Conservation (phyloP, 306 rosid species). For the Fagus sylvatica region DNA sequence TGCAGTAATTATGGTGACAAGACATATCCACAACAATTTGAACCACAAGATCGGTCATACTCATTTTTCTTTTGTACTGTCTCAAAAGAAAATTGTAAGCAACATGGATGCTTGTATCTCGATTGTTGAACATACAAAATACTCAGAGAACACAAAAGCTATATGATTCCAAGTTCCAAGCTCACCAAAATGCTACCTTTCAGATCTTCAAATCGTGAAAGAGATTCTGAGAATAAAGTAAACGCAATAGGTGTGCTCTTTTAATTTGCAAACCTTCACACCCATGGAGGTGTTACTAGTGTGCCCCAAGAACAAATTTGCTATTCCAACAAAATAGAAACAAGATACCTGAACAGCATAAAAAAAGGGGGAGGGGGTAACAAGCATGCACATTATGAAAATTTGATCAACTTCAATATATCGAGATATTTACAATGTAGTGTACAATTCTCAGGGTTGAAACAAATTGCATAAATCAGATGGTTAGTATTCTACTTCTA, state of each 20-base stretch:
- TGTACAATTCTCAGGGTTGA: slow-evolving; percentile 45
- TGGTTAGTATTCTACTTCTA: slow-evolving; percentile 71
- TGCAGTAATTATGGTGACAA: neutral
- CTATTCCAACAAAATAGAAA: neutral
- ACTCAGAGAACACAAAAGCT: neutral
- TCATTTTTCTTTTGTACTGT: neutral
- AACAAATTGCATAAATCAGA: slow-evolving; percentile 39
- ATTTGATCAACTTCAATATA: slow-evolving; percentile 26
- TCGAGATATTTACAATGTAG: slow-evolving; percentile 34
- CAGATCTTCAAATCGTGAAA: neutral
- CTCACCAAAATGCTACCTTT: neutral
- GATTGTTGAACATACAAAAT: neutral
- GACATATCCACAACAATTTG: neutral
- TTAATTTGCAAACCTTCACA: too few relatives aligned
- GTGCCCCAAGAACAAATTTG: too few relatives aligned
- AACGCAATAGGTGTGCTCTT: too few relatives aligned
- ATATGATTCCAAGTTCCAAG: neutral
- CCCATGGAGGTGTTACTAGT: too few relatives aligned
- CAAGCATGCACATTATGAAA: neutral
- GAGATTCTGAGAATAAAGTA: neutral
- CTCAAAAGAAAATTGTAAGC: neutral
- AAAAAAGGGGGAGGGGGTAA: neutral
- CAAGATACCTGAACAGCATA: neutral
- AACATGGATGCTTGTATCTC: neutral
- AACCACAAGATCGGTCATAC: neutral